phyloP scores from a whole-genome alignment of 495 filamentous ascomycete species.

The Talaromyces proteolyticus region DNA sequence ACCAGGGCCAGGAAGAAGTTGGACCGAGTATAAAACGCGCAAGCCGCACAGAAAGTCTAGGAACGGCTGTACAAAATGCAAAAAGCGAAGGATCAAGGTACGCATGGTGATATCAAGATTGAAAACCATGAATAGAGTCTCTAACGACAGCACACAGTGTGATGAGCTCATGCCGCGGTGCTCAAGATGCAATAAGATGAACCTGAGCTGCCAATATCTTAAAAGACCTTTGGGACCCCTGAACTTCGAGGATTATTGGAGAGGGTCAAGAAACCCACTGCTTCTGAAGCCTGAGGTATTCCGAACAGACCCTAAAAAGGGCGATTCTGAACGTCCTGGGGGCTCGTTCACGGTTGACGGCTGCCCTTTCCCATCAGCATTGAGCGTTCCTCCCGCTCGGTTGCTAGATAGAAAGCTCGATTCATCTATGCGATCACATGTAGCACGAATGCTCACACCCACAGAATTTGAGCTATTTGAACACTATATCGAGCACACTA shows the following conservation, averaged over 20 bases:
- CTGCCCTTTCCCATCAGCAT: not conserved
- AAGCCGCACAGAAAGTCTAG: slow-evolving; percentile 29
- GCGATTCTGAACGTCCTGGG: not conserved
- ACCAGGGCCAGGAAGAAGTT: slow-evolving; percentile 4
- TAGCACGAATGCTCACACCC: slow-evolving; percentile 13
- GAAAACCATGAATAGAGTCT: not conserved
- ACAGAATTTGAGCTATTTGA: slow-evolving; percentile 27
- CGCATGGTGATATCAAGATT: not conserved
- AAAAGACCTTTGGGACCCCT: not conserved
- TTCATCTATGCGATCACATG: not conserved
- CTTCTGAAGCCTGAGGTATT: not conserved
- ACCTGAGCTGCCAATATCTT: slow-evolving; percentile 16
- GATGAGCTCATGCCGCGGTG: slow-evolving; percentile 20
- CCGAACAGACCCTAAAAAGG: not conserved
- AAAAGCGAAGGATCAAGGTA: slow-evolving; percentile 30
- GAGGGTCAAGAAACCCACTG: not conserved
- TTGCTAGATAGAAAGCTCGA: not conserved
- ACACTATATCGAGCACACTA: slow-evolving; percentile 38
- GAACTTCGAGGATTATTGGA: not conserved
- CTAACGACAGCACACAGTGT: slow-evolving; percentile 14
- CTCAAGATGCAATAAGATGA: slow-evolving; percentile 16
- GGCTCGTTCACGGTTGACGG: not conserved
- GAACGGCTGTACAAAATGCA: slow-evolving; percentile 28
- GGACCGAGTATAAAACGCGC: slow-evolving; percentile 17
- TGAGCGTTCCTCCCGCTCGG: not conserved